Conservation (phyloP, 768 basidiomycete genomes). For the Calocybe cyanea region DNA sequence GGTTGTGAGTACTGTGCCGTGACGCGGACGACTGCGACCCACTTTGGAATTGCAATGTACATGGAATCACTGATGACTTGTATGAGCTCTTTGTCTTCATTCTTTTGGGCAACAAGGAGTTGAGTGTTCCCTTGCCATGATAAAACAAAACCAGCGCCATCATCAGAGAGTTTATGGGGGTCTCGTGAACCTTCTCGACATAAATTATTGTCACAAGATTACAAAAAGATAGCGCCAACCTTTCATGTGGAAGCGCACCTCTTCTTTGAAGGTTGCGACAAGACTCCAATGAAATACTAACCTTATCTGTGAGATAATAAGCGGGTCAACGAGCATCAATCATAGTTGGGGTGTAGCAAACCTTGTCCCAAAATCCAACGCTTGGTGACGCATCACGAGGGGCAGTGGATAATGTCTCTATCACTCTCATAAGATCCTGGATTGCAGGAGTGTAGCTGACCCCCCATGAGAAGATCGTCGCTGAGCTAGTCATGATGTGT, state of each 20-base stretch:
- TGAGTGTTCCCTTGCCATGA: constrained; percentile 78
- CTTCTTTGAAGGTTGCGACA: constrained; percentile 59
- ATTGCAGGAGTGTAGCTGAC: constrained; percentile 83
- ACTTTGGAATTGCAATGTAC: constrained; percentile 85
- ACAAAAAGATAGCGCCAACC: constrained; percentile 38
- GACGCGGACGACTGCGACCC: constrained; percentile 23
- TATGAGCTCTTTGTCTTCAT: constrained; percentile 71
- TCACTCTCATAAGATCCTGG: constrained; percentile 78
- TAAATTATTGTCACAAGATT: neutral
- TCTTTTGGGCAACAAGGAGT: constrained; percentile 65
- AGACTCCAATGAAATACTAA: constrained; percentile 83
- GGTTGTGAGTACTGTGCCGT: neutral
- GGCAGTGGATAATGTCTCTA: constrained; percentile 77
- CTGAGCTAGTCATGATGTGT: constrained; percentile 55
- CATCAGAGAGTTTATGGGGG: constrained; percentile 65
- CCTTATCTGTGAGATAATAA: constrained; percentile 45
- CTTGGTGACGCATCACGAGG: constrained; percentile 79
- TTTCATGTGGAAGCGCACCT: constrained; percentile 83
- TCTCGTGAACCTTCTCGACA: constrained; percentile 65
- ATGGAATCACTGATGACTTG: constrained; percentile 81
- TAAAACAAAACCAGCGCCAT: constrained; percentile 84
- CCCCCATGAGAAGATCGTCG: constrained; percentile 84
- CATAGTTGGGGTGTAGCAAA: constrained; percentile 19
- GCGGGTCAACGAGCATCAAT: neutral
- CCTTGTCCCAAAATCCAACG: constrained; percentile 96